Base-by-base conservation (phyloP, 2,329 filamentous ascomycete genomes). In the Rugonectria rugulosa region DNA sequence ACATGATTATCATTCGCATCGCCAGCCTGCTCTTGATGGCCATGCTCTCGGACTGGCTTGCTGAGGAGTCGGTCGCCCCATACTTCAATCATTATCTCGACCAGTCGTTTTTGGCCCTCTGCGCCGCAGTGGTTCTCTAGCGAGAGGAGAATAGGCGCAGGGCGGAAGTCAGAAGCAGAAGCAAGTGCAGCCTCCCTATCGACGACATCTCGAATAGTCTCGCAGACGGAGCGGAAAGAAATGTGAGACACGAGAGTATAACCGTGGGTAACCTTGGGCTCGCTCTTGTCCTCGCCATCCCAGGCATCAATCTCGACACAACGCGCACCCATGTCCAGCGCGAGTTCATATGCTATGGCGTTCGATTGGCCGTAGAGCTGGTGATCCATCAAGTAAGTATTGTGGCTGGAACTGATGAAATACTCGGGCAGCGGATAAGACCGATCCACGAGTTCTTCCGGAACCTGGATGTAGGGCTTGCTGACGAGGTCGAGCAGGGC, bases 251-350 rank as follows among this genome's bases (percentile, higher is more conserved):
- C 86, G 2, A 89, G 75, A 0, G 87, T 89, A 69, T 85, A 89
- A 1, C 87, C 87, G 66, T 90, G 87, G 0, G 87, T 90, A 47
- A 89, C 87, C 67, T 88, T 89, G 4, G 87, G 87, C 68, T 89
- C 87, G 9, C 85, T 79, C 32, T 73, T 73, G 63, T 88, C 70
- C 8, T 85, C 81, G 31, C 81, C 76, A 64, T 90, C 87, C 88
- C 88, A 91, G 2, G 85, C 88, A 66, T 90, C 88, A 49, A 90
- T 90, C 72, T 91, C 88, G 31, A 91, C 87, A 63, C 88, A 91
- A 6, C 88, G 78, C 2, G 86, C 86, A 2, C 88, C 88, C 0
- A 85, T 83, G 24, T 73, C 75, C 14, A 91, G 74, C 0, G 86
- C 85, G 6, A 79, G 84, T 64, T 86, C 80, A 66, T 91, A 91